A percentile compares a stretch with the other conserved stretches of the same genome.
These are phyloP conservation scores for Psidium friedrichsthalianum DNA, from an alignment of 345 rosid species.

Conservation along the genomic window DNA sequence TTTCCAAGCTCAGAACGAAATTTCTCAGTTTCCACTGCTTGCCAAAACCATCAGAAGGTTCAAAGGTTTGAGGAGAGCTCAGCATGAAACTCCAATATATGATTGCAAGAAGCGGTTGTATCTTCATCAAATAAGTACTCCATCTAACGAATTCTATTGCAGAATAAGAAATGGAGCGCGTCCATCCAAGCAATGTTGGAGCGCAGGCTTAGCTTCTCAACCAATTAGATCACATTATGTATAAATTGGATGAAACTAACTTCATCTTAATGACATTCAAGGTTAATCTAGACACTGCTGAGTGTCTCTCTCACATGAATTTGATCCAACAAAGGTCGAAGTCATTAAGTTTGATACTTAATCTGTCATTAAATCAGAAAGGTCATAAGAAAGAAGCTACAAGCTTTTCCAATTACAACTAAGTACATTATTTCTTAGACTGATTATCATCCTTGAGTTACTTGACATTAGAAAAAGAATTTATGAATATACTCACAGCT, in stretches of 20 bases:
- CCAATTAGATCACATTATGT: not conserved
- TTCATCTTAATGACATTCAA: not conserved
- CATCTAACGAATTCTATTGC: not conserved
- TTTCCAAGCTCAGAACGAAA: constrained; percentile 66
- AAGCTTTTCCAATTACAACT: not conserved
- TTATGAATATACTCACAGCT: not conserved
- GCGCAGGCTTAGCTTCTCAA: not conserved
- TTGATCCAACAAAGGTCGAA: not conserved
- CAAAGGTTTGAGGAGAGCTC: not conserved
- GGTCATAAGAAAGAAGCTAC: not conserved
- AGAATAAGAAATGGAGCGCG: not conserved
- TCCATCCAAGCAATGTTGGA: not conserved
- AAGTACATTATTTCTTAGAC: not conserved
- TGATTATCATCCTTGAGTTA: not conserved
- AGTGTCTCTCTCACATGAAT: not conserved
- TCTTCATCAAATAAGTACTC: not conserved
- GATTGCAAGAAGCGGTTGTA: not conserved
- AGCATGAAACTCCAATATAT: not conserved
- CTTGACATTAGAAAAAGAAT: not conserved
- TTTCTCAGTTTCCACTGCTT: constrained; percentile 77
- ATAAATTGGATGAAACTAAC: not conserved
- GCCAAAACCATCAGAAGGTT: constrained; percentile 7
- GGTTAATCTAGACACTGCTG: not conserved
- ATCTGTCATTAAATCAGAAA: not conserved
- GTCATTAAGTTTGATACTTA: not conserved